Conservation (phyloP, 2,329 filamentous ascomycete species). For the Verruconis gallopava region DNA sequence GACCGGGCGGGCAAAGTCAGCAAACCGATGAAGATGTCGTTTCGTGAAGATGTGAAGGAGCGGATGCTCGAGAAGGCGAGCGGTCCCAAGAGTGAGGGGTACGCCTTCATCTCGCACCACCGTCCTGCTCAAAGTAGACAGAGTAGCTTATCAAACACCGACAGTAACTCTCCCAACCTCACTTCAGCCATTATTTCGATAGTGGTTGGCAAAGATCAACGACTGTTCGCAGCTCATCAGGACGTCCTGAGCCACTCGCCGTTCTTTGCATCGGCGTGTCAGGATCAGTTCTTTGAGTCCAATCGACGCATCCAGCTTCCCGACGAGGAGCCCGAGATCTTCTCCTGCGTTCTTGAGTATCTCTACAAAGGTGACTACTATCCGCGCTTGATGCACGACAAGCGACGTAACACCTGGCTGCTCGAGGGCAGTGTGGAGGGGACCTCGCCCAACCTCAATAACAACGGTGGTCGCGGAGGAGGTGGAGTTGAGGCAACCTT, state of each 20-base stretch:
- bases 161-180: conserved; percentile 32
- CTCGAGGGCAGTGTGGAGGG: conserved; percentile 57
- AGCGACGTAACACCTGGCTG: conserved; percentile 75
- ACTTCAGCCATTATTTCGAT: conserved; percentile 73
- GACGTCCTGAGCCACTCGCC: conserved; percentile 78
- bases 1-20: conserved; percentile 81
- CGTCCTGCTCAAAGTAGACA: background rate
- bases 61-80: conserved; percentile 79
- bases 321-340: conserved; percentile 76
- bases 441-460: conserved; percentile 38
- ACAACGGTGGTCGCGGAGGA: conserved; percentile 43
- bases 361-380: conserved; percentile 96
- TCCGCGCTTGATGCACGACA: conserved; percentile 76
- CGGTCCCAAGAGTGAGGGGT: conserved; percentile 41
- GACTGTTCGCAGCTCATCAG: conserved; percentile 90
- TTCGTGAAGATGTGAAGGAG: conserved; percentile 68
- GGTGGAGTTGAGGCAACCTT: conserved; percentile 56
- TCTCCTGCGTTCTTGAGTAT: conserved; percentile 89
- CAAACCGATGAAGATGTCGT: conserved; percentile 63
- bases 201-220: conserved; percentile 69
- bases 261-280: conserved; percentile 64
- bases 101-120: conserved; percentile 1
- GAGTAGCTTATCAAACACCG: conserved; percentile 2
- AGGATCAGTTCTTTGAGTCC: conserved; percentile 55
- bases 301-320: conserved; percentile 64